phyloP scores from a whole-genome alignment of 2,329 filamentous ascomycete genomes.

The Alternaria novae-zelandiae region DNA sequence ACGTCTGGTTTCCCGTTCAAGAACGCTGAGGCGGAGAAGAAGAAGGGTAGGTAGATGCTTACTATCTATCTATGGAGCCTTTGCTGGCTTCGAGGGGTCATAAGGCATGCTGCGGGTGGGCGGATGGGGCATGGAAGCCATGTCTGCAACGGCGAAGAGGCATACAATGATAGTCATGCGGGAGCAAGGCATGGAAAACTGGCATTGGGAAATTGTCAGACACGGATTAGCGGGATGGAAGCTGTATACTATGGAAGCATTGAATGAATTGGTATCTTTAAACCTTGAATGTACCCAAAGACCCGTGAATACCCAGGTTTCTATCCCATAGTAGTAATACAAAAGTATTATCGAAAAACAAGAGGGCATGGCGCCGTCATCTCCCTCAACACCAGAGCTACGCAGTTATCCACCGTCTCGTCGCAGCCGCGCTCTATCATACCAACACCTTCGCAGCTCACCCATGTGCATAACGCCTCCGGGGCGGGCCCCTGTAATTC shows the following conservation, averaged over 20 bases:
- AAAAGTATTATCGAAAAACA: not conserved
- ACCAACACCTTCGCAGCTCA: not conserved
- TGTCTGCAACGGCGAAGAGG: not conserved
- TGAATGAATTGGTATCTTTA: constrained; percentile 25
- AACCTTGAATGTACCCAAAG: constrained; percentile 7
- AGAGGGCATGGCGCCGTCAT: not conserved
- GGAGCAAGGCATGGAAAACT: not conserved
- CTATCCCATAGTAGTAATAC: constrained; percentile 7
- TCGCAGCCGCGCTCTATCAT: not conserved
- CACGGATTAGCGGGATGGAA: not conserved
- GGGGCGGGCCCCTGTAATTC: not conserved
- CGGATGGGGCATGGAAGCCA: not conserved
- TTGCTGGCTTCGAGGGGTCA: not conserved
- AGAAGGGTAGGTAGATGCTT: constrained; percentile 47
- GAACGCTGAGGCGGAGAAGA: constrained; percentile 63
- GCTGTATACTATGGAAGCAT: constrained; percentile 10
- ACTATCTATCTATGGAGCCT: not conserved
- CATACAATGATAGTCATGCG: not conserved
- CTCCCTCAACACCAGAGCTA: not conserved
- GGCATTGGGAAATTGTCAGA: not conserved
- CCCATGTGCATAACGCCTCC: not conserved
- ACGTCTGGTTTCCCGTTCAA: constrained; percentile 70
- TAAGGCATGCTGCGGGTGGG: not conserved
- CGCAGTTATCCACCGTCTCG: not conserved
- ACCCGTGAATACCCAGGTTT: not conserved